Conservation (phyloP, 768 basidiomycete genomes). For the Boletus reticulatus region DNA sequence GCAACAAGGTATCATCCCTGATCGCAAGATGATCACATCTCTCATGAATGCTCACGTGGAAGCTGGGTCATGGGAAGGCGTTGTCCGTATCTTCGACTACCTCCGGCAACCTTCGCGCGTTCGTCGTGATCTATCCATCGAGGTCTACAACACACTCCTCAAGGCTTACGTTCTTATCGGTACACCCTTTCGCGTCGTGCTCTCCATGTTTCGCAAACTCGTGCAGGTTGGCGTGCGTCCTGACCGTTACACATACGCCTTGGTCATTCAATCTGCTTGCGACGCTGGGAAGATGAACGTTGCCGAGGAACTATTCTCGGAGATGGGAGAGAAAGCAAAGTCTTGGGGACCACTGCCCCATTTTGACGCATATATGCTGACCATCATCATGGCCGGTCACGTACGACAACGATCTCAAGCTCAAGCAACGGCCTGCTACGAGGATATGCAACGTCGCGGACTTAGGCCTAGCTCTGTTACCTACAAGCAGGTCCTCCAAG, state of each 20-base stretch:
- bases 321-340: slow-evolving; percentile 54
- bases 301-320: slow-evolving; percentile 63
- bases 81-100: slow-evolving; percentile 67
- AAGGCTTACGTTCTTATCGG: slow-evolving; percentile 83
- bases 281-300: slow-evolving; percentile 63
- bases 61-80: slow-evolving; percentile 75
- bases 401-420: slow-evolving; percentile 51
- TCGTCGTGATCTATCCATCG: slow-evolving; percentile 47
- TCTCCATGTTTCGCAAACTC: slow-evolving; percentile 58
- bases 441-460: slow-evolving; percentile 65
- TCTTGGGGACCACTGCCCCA: slow-evolving; percentile 38
- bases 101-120: slow-evolving; percentile 39
- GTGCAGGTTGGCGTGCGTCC: slow-evolving; percentile 51
- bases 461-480: slow-evolving; percentile 69
- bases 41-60: slow-evolving; percentile 85
- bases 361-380: slow-evolving; percentile 60
- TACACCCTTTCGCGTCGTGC: slow-evolving; percentile 67
- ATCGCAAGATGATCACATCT: slow-evolving; percentile 61
- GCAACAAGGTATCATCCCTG: slow-evolving; percentile 58
- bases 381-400: slow-evolving; percentile 74
- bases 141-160: slow-evolving; percentile 74
- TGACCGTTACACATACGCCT: slow-evolving; percentile 61
- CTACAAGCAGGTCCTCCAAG: slow-evolving; percentile 61
- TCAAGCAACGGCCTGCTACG: slow-evolving; percentile 63
- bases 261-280: slow-evolving; percentile 79